phyloP scores from a whole-genome alignment of 1,284 basidiomycete genomes.

The Polyporus tsugae region DNA sequence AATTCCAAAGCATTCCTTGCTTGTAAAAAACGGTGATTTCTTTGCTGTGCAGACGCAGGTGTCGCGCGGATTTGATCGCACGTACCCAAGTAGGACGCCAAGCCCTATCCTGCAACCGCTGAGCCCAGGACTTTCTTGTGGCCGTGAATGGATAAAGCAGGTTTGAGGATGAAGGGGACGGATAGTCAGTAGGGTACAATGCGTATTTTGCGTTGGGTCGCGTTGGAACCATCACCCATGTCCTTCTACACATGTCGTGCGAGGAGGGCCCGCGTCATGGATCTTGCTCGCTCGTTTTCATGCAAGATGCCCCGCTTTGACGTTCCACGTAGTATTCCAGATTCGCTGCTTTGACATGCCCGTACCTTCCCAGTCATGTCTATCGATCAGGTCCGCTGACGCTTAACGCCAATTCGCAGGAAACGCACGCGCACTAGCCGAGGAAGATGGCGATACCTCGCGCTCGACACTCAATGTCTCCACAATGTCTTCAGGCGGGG shows the following conservation, averaged over 20 bases:
- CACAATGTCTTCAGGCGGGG: conserved; percentile 37
- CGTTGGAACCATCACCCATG: neutral
- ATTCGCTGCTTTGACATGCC: conserved; percentile 15
- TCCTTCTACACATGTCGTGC: no score
- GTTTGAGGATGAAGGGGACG: neutral
- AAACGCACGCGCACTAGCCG: conserved; percentile 81
- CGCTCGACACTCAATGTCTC: conserved; percentile 33
- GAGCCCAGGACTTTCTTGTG: neutral
- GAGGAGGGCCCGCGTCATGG: no score
- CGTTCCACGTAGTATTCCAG: neutral
- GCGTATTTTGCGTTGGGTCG: neutral
- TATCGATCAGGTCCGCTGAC: conserved; percentile 8
- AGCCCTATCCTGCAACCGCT: neutral
- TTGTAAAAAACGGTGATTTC: neutral
- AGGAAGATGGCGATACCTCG: conserved; percentile 57
- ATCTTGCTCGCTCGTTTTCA: no score
- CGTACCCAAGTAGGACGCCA: neutral
- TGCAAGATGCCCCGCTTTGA: no score
- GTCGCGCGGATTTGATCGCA: neutral
- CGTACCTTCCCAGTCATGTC: conserved; percentile 21
- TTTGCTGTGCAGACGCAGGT: neutral
- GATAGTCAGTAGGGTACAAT: neutral
- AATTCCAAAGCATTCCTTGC: no score
- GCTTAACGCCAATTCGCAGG: conserved; percentile 49
- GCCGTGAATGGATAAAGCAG: no score